Percentiles rank a stretch among this genome's conserved stretches.
Evolutionary conservation across 73 alveolate genomes (phyloP).

Genomic region (Tetrahymena elliotti): DNA sequence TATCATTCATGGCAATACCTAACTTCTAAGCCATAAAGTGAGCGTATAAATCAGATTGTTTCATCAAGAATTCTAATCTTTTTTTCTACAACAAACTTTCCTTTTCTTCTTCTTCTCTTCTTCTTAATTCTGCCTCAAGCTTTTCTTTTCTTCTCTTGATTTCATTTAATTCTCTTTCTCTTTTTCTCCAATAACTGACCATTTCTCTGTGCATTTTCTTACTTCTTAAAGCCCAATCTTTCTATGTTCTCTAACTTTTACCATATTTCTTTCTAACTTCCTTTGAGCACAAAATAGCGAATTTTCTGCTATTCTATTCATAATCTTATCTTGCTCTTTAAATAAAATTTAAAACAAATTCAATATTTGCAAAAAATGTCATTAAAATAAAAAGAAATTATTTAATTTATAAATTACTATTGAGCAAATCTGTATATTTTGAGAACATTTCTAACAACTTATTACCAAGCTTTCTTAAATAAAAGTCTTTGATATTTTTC

Average conservation of each 20-base stretch:
- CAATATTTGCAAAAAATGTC: no score
- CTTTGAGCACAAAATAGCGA: conserved; percentile 68
- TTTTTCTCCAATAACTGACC: conserved; percentile 85
- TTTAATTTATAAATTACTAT: not conserved
- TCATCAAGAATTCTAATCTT: conserved; percentile 93
- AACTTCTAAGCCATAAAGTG: conserved; percentile 96
- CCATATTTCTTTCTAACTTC: conserved; percentile 88
- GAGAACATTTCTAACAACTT: conserved; percentile 10
- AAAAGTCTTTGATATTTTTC: not conserved
- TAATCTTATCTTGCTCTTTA: conserved; percentile 60
- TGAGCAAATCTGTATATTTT: conserved; percentile 12
- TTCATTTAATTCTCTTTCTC: conserved; percentile 95
- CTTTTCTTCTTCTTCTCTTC: conserved; percentile 92
- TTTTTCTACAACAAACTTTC: conserved; percentile 88
- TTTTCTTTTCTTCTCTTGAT: conserved; percentile 91
- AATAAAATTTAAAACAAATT: conserved; percentile 15
- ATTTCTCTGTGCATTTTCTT: conserved; percentile 89
- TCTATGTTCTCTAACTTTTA: conserved; percentile 75
- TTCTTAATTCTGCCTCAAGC: conserved; percentile 86
- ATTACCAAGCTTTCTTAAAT: conserved; percentile 15
- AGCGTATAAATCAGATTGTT: conserved; percentile 93
- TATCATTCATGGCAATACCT: conserved; percentile 79
- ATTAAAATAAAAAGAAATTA: not conserved
- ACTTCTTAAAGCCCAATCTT: conserved; percentile 81
- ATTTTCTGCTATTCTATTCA: conserved; percentile 78